Evolutionary conservation across 306 rosid species (phyloP).

Genomic region (Carpinus fangiana): DNA sequence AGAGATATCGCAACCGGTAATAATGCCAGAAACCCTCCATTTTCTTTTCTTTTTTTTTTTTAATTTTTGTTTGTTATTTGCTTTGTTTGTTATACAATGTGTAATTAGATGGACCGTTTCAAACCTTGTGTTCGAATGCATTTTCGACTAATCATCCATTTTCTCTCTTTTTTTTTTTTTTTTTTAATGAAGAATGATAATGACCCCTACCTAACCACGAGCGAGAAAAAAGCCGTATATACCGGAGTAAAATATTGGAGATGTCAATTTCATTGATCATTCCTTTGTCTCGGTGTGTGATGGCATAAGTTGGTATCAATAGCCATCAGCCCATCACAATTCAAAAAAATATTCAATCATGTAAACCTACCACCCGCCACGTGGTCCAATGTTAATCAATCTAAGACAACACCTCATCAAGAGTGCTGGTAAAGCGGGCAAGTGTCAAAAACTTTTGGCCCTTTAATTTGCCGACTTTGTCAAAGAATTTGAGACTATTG

Average conservation of each 20-base stretch:
- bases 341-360: background rate
- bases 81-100: too few species aligned
- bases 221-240: background rate
- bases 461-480: too few species aligned
- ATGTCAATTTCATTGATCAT: conserved; percentile 5
- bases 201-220: background rate
- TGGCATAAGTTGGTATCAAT: background rate
- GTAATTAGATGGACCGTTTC: too few species aligned
- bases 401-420: background rate
- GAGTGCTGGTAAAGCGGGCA: background rate
- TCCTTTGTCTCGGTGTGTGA: background rate
- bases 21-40: too few species aligned
- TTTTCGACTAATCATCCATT: too few species aligned
- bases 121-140: too few species aligned
- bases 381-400: conserved; percentile 6
- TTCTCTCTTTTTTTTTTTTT: too few species aligned
- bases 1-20: too few species aligned
- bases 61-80: too few species aligned
- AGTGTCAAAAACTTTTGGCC: background rate
- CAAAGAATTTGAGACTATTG: too few species aligned
- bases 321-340: background rate
- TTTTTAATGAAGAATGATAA: too few species aligned
- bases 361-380: conserved; percentile 20
- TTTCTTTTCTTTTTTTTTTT: too few species aligned
- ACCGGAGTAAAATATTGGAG: background rate